These are phyloP conservation scores for Bolboschoenoplectus hybrid DNA, from an alignment of 202 grass and related monocot species.

Conservation along the genomic window DNA sequence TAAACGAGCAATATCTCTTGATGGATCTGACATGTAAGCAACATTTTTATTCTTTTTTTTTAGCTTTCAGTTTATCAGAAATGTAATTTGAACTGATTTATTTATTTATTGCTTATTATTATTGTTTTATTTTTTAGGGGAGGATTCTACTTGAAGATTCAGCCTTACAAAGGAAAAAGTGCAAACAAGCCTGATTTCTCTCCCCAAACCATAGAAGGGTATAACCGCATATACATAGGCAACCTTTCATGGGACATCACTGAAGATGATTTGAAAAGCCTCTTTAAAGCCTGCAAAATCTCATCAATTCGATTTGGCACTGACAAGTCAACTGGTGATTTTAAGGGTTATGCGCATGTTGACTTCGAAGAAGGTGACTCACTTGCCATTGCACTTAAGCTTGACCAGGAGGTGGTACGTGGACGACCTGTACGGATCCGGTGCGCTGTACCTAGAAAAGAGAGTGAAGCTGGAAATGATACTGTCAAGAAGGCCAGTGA, in stretches of 20 bases:
- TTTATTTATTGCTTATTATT: conserved; percentile 44
- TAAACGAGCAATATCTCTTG: conserved; percentile 74
- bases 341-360: conserved; percentile 84
- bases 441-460: conserved; percentile 71
- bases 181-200: conserved; percentile 65
- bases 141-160: conserved; percentile 91
- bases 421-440: conserved; percentile 74
- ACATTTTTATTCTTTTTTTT: conserved; percentile 11
- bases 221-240: conserved; percentile 84
- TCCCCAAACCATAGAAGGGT: conserved; percentile 75
- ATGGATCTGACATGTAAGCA: conserved; percentile 93
- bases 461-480: conserved; percentile 29
- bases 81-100: conserved; percentile 14
- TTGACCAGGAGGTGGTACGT: conserved; percentile 68
- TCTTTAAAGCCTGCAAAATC: conserved; percentile 83
- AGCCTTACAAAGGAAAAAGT: conserved; percentile 65
- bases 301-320: conserved; percentile 76
- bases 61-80: conserved; percentile 37
- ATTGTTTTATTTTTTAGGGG: conserved; percentile 49
- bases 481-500: conserved; percentile 46
- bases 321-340: conserved; percentile 79
- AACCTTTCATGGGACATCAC: conserved; percentile 87
- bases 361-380: conserved; percentile 70
- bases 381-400: conserved; percentile 63
- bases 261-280: conserved; percentile 67